Base-by-base conservation (phyloP, 1,139 yeast genomes). In the Debaryomyces sp. region DNA sequence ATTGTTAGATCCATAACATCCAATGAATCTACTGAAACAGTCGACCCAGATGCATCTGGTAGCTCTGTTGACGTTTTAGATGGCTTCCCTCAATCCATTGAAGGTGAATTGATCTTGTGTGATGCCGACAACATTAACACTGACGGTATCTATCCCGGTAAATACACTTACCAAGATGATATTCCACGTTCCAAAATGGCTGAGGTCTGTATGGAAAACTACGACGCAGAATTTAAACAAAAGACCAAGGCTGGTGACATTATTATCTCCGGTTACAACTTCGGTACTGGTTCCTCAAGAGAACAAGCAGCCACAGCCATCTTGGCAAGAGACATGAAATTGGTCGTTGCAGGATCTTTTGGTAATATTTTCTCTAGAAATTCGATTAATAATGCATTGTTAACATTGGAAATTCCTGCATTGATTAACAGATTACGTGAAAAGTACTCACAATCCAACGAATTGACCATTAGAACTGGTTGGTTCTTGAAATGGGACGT, bases 291-390 rank as follows among this genome's bases (percentile, higher is more conserved):
- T 41, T 91, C 98, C 5, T 90, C 97, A n/a, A 85, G 99, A 72
- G 99, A 94, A 68, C 99, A 94, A 73, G 99, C 99, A 2, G 99
- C 99, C 35, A 94, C 99, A 26, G 92, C 96, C 41, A 88, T 95
- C 53, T 78, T 95, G 55, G 98, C 99, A 35, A 83, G 96, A 61
- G 98, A 94, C 50, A 90, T 94, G 81, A 84, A 85, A 57, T 76
- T 94, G 57, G 96, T 94, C 18, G 96, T 95, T 54, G 90, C 97
- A 18, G 99, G 99, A 38, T 94, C 99, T 0, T 94, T 94, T 66
- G 97, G 98, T 61, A 95, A 95, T 75, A 95, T 92, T 61, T 94
- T 94, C 73, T 87, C 92, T 54, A 82, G 99, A 74, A 94, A 94
- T 76, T 84, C 96, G 50, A 94, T 95, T 67, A 94, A 94, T 77